A percentile compares a stretch with the other conserved stretches of the same genome.
Conservation (phyloP, 306 rosid species). For the Pterocarpus santalinus region DNA sequence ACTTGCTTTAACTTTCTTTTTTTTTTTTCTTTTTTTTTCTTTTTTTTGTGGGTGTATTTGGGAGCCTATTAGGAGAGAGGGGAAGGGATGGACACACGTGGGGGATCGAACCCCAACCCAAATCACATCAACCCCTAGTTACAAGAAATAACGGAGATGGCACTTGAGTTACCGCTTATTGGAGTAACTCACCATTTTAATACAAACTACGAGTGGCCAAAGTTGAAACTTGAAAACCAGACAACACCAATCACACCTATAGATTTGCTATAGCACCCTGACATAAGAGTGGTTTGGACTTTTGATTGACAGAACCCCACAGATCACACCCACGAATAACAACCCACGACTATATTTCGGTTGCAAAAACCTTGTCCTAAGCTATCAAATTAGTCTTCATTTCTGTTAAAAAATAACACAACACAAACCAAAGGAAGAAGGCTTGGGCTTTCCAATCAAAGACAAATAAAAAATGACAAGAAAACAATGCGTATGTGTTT, state of each 20-base stretch:
- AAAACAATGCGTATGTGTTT: conserved; percentile 16
- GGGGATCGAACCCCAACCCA: too few species aligned
- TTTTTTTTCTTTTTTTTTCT: too few species aligned
- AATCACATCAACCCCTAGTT: too few species aligned
- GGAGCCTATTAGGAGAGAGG: too few species aligned
- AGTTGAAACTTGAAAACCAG: conserved; percentile 22
- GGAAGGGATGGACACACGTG: too few species aligned
- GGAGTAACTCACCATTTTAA: not conserved
- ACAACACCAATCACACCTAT: not conserved
- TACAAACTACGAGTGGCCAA: not conserved
- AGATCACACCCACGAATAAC: conserved; percentile 6
- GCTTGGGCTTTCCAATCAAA: conserved; percentile 1
- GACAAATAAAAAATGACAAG: conserved; percentile 1
- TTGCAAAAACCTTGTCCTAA: not conserved
- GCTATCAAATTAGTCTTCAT: conserved; percentile 3
- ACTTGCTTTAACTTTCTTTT: too few species aligned
- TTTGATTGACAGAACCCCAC: not conserved
- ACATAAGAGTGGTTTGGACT: conserved; percentile 20
- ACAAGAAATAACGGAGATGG: not conserved
- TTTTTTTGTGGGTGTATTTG: too few species aligned
- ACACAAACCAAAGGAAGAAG: conserved; percentile 18
- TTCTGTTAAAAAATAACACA: not conserved
- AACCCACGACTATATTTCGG: not conserved
- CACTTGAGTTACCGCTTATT: not conserved
- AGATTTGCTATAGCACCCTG: conserved; percentile 26